Evolutionary conservation across 2,329 filamentous ascomycete genomes (phyloP).

Genomic region (Alternaria rosae): DNA sequence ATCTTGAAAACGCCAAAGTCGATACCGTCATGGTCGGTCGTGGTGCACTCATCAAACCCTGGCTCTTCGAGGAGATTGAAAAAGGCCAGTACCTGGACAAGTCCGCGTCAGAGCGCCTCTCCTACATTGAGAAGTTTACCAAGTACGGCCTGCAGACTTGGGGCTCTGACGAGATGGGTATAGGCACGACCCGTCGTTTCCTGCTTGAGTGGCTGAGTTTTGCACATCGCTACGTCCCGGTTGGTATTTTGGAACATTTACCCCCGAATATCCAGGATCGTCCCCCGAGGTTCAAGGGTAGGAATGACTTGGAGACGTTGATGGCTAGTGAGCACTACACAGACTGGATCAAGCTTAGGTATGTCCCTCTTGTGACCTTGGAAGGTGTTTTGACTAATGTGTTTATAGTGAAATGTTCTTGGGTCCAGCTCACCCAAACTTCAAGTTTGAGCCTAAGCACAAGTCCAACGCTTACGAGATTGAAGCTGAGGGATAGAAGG

Average conservation of each 20-base stretch:
- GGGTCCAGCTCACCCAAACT: conserved; percentile 85
- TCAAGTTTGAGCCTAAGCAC: conserved; percentile 96
- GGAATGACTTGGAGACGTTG: conserved; percentile 93
- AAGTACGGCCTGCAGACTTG: conserved; percentile 91
- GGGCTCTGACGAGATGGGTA: conserved; percentile 93
- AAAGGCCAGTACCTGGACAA: conserved; percentile 95
- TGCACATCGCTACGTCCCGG: conserved; percentile 85
- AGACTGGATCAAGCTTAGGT: conserved; percentile 99
- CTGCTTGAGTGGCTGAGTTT: conserved; percentile 96
- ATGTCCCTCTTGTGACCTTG: conserved; percentile 39
- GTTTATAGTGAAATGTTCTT: conserved; percentile 89
- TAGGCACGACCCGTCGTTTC: conserved; percentile 90
- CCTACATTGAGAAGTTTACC: conserved; percentile 86
- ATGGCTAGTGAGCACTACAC: conserved; percentile 89
- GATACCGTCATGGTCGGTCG: conserved; percentile 98
- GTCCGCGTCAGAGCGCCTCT: conserved; percentile 82
- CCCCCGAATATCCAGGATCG: conserved; percentile 90
- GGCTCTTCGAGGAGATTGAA: conserved; percentile 97
- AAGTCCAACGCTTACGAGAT: conserved; percentile 91
- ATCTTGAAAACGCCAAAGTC: conserved; percentile 78
- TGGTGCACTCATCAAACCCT: conserved; percentile 95
- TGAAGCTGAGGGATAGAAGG: conserved; percentile 58
- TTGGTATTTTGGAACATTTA: conserved; percentile 86
- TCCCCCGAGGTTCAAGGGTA: conserved; percentile 80
- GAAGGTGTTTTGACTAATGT: conserved; percentile 18